phyloP scores from a whole-genome alignment of 495 filamentous ascomycete genomes.

The Aspergillus bridgeri region DNA sequence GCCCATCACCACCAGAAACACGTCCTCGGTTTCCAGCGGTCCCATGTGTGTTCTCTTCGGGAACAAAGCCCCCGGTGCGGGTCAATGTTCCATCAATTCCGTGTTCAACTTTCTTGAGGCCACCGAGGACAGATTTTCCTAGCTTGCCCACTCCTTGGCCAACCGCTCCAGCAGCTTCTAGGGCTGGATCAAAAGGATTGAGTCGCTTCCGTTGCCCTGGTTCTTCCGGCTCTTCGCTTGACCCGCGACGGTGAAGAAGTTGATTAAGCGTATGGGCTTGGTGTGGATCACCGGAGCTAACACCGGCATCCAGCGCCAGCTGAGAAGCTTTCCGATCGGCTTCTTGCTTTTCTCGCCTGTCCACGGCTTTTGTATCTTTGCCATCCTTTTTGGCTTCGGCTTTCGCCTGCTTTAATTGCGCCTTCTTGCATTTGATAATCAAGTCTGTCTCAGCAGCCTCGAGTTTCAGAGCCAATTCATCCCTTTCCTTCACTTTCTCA shows the following conservation, averaged over 20 bases:
- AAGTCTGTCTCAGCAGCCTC: constrained; percentile 84
- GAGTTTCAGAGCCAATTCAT: constrained; percentile 65
- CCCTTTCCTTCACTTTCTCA: constrained; percentile 78
- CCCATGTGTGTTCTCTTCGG: constrained; percentile 1
- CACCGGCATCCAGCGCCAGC: constrained; percentile 64
- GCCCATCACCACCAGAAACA: background rate
- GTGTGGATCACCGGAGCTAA: constrained; percentile 82
- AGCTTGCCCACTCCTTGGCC: constrained; percentile 60
- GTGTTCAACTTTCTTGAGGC: constrained; percentile 44
- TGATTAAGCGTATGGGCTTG: constrained; percentile 71
- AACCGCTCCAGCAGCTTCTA: constrained; percentile 48
- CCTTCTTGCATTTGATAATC: constrained; percentile 73
- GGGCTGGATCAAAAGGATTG: constrained; percentile 36
- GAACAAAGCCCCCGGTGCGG: constrained; percentile 51
- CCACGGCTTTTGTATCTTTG: constrained; percentile 51
- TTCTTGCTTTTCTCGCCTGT: constrained; percentile 38
- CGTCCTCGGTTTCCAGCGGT: background rate
- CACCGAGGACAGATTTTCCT: constrained; percentile 52
- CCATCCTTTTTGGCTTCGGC: constrained; percentile 61
- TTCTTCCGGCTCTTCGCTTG: constrained; percentile 18
- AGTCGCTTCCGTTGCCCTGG: constrained; percentile 24
- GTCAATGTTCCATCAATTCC: constrained; percentile 47
- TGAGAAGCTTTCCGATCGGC: constrained; percentile 55
- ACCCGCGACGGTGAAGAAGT: constrained; percentile 41
- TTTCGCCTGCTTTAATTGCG: constrained; percentile 62